Percentiles rank a stretch among this genome's conserved stretches.
These are phyloP conservation scores for Pythium coloratum DNA, from an alignment of 352 stramenopile species.

Conservation along the genomic window DNA sequence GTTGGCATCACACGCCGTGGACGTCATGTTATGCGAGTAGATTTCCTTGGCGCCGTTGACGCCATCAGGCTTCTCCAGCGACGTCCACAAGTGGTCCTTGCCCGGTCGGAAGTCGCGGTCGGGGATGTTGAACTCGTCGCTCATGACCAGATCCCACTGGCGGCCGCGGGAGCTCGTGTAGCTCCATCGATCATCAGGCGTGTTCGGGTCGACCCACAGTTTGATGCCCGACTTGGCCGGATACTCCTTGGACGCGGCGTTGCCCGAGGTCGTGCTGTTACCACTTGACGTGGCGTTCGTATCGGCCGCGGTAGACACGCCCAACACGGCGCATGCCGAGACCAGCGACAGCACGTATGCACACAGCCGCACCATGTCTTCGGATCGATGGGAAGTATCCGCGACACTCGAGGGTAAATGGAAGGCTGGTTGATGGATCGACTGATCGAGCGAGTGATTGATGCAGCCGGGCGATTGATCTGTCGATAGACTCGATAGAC, in stretches of 20 bases:
- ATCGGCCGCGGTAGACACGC: not conserved
- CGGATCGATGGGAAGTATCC: not conserved
- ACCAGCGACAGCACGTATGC: not conserved
- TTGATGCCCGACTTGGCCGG: conserved; percentile 53
- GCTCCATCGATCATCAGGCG: conserved; percentile 35
- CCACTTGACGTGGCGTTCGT: not conserved
- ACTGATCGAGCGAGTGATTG: not conserved
- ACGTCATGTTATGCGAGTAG: conserved; percentile 89
- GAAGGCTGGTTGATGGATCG: not conserved
- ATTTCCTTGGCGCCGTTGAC: conserved; percentile 91
- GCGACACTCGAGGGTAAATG: not conserved
- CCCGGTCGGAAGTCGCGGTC: conserved; percentile 89
- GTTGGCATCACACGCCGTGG: conserved; percentile 47
- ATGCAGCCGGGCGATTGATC: not conserved
- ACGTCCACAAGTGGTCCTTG: conserved; percentile 92
- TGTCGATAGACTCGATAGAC: not conserved
- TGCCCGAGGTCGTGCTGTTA: not conserved
- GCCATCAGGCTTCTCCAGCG: conserved; percentile 93
- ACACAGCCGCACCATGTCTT: not conserved
- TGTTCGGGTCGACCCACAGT: conserved; percentile 54
- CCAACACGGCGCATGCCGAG: not conserved
- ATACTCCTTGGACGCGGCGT: conserved; percentile 22
- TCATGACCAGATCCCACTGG: not conserved
- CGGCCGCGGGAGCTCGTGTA: conserved; percentile 44
- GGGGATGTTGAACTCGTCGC: conserved; percentile 27